Evolutionary conservation across 2,329 filamentous ascomycete species (phyloP).

Genomic region (Polytolypa hystricis): DNA sequence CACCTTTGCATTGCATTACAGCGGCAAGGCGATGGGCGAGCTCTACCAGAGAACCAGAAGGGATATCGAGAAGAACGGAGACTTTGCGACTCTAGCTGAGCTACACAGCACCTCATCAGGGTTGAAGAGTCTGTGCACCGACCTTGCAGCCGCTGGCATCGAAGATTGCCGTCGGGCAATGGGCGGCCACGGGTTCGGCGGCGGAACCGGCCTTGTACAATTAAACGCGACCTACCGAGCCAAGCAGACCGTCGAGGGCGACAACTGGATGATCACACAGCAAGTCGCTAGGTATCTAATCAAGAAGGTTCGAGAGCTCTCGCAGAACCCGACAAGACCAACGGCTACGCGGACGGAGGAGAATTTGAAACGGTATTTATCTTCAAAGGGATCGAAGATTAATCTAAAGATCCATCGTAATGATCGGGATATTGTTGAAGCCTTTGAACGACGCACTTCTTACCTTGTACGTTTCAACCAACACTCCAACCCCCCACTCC

Average conservation of each 20-base stretch:
- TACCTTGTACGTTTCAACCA: slow-evolving; percentile 20
- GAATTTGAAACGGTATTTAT: slow-evolving; percentile 18
- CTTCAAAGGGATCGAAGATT: slow-evolving; percentile 19
- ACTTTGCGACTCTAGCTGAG: slow-evolving; percentile 40
- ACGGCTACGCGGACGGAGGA: slow-evolving; percentile 8
- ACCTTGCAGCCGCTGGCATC: slow-evolving; percentile 42
- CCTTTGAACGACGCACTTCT: slow-evolving; percentile 36
- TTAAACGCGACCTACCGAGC: slow-evolving; percentile 41
- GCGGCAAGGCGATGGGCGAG: slow-evolving; percentile 37
- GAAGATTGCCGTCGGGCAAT: slow-evolving; percentile 43
- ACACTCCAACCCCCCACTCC: not conserved
- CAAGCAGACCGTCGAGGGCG: slow-evolving; percentile 45
- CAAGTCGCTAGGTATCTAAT: slow-evolving; percentile 42
- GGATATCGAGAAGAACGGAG: slow-evolving; percentile 36
- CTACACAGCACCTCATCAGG: slow-evolving; percentile 45
- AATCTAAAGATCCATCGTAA: slow-evolving; percentile 20
- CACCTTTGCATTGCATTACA: slow-evolving; percentile 40
- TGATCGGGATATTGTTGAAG: slow-evolving; percentile 32
- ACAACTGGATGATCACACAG: slow-evolving; percentile 49
- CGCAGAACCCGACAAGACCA: slow-evolving; percentile 16
- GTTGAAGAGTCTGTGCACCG: slow-evolving; percentile 44
- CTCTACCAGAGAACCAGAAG: slow-evolving; percentile 37
- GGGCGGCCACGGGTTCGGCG: slow-evolving; percentile 45
- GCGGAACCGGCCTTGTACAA: slow-evolving; percentile 41
- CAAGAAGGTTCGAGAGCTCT: slow-evolving; percentile 37